These are phyloP conservation scores for Xanthoconium purpureum DNA, from an alignment of 768 basidiomycete genomes.

Conservation along the genomic window DNA sequence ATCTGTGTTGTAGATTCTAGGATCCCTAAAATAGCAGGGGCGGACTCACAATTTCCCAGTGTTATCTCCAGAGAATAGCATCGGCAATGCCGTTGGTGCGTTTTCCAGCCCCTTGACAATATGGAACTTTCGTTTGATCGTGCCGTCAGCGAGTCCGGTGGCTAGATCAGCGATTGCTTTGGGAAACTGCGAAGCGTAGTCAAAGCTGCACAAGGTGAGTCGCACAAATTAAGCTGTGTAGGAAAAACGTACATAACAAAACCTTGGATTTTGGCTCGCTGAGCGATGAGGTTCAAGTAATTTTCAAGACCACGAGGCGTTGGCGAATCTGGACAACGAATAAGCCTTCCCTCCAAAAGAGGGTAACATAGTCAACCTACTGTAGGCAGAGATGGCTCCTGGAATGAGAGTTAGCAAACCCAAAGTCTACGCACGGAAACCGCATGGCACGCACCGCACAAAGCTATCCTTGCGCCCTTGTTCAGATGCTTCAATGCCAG, in stretches of 20 bases:
- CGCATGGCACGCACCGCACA: slow-evolving; percentile 63
- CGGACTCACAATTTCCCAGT: slow-evolving; percentile 65
- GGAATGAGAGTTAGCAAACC: slow-evolving; percentile 8
- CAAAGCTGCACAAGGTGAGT: slow-evolving; percentile 48
- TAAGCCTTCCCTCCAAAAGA: not conserved
- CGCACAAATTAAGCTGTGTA: too few relatives aligned
- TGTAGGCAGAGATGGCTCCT: slow-evolving; percentile 87
- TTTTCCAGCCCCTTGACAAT: slow-evolving; percentile 72
- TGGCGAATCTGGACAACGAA: slow-evolving; percentile 42
- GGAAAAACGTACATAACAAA: slow-evolving; percentile 66
- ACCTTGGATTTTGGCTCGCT: slow-evolving; percentile 78
- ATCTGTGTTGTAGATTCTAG: slow-evolving; percentile 3
- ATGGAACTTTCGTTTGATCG: slow-evolving; percentile 79
- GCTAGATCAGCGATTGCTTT: slow-evolving; percentile 57
- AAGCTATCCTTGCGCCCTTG: slow-evolving; percentile 67
- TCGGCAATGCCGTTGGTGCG: slow-evolving; percentile 63
- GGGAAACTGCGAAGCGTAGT: slow-evolving; percentile 63
- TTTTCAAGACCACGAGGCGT: slow-evolving; percentile 65
- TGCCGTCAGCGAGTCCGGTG: slow-evolving; percentile 57
- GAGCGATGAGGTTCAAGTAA: slow-evolving; percentile 68
- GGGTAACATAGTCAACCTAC: slow-evolving; percentile 39
- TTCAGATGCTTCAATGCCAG: slow-evolving; percentile 73
- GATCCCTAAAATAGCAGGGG: not conserved
- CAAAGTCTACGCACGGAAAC: not conserved
- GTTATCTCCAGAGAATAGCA: slow-evolving; percentile 76